Conservation (phyloP, 805 yeast genomes). For the Candida hispaniensis region DNA sequence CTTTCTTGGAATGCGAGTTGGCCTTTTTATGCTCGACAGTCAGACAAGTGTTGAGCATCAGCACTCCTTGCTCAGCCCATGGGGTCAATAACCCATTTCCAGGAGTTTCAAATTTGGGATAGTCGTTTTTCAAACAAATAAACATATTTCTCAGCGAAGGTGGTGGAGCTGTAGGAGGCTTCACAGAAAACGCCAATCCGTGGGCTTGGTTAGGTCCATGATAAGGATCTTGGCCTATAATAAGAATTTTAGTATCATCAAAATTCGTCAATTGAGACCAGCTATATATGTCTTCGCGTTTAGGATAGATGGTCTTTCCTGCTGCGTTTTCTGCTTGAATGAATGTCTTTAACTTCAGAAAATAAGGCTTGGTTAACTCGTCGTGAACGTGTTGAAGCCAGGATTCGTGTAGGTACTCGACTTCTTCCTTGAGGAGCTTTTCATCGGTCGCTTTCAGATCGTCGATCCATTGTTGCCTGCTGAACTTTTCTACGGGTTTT, state of each 20-base stretch:
- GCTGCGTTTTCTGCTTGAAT: conserved; percentile 38
- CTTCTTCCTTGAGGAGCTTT: conserved; percentile 51
- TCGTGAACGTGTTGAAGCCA: conserved; percentile 65
- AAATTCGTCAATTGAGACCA: conserved; percentile 87
- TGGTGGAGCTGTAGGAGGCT: conserved; percentile 76
- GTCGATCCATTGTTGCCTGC: conserved; percentile 43
- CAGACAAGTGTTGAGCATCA: conserved; percentile 74
- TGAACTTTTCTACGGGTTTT: too few species aligned
- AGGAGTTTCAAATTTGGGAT: conserved; percentile 58
- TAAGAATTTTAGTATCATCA: conserved; percentile 57
- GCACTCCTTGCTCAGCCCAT: conserved; percentile 85
- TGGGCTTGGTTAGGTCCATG: conserved; percentile 91
- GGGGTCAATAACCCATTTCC: conserved; percentile 55
- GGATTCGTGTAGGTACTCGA: conserved; percentile 54
- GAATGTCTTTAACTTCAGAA: conserved; percentile 58
- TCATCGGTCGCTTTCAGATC: conserved; percentile 39
- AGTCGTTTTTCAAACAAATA: conserved; percentile 58
- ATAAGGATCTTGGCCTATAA: conserved; percentile 95
- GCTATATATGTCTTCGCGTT: conserved; percentile 64
- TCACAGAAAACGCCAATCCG: conserved; percentile 88
- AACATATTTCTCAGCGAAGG: conserved; percentile 81
- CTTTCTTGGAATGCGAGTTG: conserved; percentile 78
- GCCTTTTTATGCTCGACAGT: conserved; percentile 92
- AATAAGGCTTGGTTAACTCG: conserved; percentile 79
- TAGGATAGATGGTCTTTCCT: conserved; percentile 63